Evolutionary conservation across 148 eudicot genomes (phyloP).

Genomic region (Rhododendron molle): DNA sequence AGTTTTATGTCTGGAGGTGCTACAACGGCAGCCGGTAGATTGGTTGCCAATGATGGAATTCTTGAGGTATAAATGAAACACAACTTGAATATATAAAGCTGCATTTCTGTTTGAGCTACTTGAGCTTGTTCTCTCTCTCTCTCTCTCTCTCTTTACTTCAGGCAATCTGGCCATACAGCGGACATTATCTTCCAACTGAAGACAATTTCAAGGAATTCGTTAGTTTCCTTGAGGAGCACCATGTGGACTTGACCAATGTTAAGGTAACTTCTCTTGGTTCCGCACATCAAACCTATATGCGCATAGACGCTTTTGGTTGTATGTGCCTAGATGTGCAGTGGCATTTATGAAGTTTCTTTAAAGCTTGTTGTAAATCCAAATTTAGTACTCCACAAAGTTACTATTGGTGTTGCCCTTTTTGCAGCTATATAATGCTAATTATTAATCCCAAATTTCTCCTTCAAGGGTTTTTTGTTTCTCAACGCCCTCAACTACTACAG

Average conservation of each 20-base stretch:
- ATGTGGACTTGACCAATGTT: conserved; percentile 64
- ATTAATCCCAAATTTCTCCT: neutral
- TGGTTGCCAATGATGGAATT: conserved; percentile 19
- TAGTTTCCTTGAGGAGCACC: conserved; percentile 65
- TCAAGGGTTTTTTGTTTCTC: neutral
- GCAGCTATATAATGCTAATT: neutral
- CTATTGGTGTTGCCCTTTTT: neutral
- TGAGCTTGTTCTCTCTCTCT: neutral
- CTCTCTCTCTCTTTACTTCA: conserved; percentile 16
- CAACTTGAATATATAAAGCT: neutral
- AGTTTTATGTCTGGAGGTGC: conserved; percentile 29
- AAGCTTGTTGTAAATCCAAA: neutral
- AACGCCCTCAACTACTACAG: neutral
- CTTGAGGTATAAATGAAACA: conserved; percentile 13
- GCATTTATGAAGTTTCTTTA: neutral
- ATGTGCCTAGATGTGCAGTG: neutral
- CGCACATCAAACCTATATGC: neutral
- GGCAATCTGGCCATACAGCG: conserved; percentile 95
- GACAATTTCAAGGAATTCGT: conserved; percentile 82
- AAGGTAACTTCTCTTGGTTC: conserved; percentile 48
- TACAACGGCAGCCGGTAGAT: conserved; percentile 31
- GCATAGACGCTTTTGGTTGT: neutral
- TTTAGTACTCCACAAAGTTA: neutral
- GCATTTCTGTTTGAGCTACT: neutral
- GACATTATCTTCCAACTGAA: conserved; percentile 89